phyloP scores from a whole-genome alignment of 352 stramenopile species.

The Phytophthora rubi region DNA sequence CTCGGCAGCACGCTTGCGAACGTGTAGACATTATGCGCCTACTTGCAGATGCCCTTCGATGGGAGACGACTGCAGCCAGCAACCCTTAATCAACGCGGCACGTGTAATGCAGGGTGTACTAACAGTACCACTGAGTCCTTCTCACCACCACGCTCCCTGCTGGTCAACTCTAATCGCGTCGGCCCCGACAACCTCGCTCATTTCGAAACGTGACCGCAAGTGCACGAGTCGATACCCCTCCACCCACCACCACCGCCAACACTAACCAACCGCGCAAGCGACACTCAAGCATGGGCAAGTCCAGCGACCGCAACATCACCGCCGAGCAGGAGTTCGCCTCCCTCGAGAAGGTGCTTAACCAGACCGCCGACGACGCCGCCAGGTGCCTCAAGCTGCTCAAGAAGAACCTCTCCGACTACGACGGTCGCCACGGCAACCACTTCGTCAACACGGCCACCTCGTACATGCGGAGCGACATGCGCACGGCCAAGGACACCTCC shows the following conservation, averaged over 20 bases:
- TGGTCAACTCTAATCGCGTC: neutral
- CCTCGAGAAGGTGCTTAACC: constrained; percentile 27
- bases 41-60: neutral
- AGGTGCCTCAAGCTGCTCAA: constrained; percentile 30
- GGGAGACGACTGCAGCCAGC: constrained; percentile 15
- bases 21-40: neutral
- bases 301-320: constrained; percentile 13
- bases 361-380: constrained; percentile 27
- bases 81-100: too few relatives aligned
- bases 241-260: neutral
- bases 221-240: constrained; percentile 8
- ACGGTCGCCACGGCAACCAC: constrained; percentile 27
- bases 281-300: constrained; percentile 22
- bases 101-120: too few relatives aligned
- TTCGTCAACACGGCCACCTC: constrained; percentile 30
- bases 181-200: constrained; percentile 6
- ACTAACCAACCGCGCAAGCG: neutral
- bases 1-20: neutral
- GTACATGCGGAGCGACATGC: constrained; percentile 26
- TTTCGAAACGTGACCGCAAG: constrained; percentile 26
- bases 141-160: neutral
- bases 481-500: constrained; percentile 26
- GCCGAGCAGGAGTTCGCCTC: constrained; percentile 23
- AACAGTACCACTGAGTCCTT: too few relatives aligned
- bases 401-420: constrained; percentile 30